These are phyloP conservation scores for Acer campestre DNA, from an alignment of 345 rosid species.

Conservation along the genomic window DNA sequence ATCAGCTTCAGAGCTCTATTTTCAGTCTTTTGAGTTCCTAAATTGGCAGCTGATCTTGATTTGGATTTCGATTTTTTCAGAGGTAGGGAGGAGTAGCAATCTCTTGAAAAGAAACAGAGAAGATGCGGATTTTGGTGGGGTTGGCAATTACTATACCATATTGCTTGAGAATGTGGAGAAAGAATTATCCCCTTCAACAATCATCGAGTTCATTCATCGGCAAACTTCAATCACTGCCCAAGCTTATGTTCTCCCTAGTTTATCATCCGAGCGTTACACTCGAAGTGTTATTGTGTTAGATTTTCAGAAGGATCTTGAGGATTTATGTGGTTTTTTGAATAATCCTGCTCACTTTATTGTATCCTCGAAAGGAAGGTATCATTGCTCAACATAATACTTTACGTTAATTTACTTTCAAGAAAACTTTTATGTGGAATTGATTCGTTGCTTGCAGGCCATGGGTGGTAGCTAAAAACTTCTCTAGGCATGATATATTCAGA, in stretches of 20 bases:
- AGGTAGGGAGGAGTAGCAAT: slow-evolving; percentile 10
- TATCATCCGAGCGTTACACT: slow-evolving; percentile 32
- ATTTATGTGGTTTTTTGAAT: slow-evolving; percentile 31
- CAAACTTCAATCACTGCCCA: slow-evolving; percentile 29
- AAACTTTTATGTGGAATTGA: neutral
- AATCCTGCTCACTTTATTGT: slow-evolving; percentile 37
- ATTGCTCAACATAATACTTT: neutral
- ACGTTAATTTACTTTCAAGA: no score
- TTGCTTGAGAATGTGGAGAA: slow-evolving; percentile 49
- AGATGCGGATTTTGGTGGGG: slow-evolving; percentile 46
- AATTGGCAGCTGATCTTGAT: neutral
- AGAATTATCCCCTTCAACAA: slow-evolving; percentile 35
- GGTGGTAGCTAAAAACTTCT: slow-evolving; percentile 31
- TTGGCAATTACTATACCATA: slow-evolving; percentile 4
- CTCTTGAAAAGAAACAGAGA: neutral
- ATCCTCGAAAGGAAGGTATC: slow-evolving; percentile 48
- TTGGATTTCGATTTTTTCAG: neutral
- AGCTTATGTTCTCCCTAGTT: slow-evolving; percentile 41
- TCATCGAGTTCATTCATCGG: slow-evolving; percentile 37
- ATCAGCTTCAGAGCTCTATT: neutral
- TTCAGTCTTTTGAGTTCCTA: neutral
- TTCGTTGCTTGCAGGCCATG: slow-evolving; percentile 43
- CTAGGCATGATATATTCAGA: slow-evolving; percentile 6
- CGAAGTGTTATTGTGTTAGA: slow-evolving; percentile 34
- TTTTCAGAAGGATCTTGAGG: slow-evolving; percentile 23